Evolutionary conservation across 768 basidiomycete species (phyloP).

Genomic region (Clavulina sp.): DNA sequence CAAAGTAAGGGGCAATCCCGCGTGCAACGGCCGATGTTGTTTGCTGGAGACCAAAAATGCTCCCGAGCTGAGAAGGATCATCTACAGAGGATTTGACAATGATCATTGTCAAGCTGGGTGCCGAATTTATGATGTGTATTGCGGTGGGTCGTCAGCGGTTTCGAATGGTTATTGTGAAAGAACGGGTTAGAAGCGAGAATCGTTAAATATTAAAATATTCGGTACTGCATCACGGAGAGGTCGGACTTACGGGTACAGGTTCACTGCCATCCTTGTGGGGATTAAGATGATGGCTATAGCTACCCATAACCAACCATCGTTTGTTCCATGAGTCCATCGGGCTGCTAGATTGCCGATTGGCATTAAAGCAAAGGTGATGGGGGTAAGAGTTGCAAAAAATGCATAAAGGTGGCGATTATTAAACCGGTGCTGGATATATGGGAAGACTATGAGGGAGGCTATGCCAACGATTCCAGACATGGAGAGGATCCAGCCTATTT

Average conservation of each 20-base stretch:
- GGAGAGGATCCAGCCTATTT: background rate
- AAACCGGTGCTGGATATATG: background rate
- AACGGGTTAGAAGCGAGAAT: background rate
- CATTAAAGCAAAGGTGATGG: background rate
- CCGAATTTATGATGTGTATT: too few relatives aligned
- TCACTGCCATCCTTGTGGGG: background rate
- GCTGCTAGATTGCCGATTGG: background rate
- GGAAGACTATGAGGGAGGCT: background rate
- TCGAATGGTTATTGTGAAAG: background rate
- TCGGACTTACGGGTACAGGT: background rate
- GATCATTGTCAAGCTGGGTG: too few relatives aligned
- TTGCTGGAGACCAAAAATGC: slow-evolving; percentile 21
- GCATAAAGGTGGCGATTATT: slow-evolving; percentile 7
- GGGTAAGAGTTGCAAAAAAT: slow-evolving; percentile 10
- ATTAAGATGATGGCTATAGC: background rate
- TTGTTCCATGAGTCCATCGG: background rate
- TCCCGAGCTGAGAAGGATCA: too few relatives aligned
- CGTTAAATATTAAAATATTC: too few relatives aligned
- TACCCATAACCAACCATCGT: background rate
- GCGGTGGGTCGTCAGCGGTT: too few relatives aligned
- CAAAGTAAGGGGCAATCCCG: background rate
- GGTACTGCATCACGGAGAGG: too few relatives aligned
- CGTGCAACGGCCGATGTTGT: slow-evolving; percentile 10
- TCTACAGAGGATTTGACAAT: too few relatives aligned
- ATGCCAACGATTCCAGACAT: background rate